Base-by-base conservation (phyloP, 768 basidiomycete genomes). In the Basidioascus undulatus region DNA sequence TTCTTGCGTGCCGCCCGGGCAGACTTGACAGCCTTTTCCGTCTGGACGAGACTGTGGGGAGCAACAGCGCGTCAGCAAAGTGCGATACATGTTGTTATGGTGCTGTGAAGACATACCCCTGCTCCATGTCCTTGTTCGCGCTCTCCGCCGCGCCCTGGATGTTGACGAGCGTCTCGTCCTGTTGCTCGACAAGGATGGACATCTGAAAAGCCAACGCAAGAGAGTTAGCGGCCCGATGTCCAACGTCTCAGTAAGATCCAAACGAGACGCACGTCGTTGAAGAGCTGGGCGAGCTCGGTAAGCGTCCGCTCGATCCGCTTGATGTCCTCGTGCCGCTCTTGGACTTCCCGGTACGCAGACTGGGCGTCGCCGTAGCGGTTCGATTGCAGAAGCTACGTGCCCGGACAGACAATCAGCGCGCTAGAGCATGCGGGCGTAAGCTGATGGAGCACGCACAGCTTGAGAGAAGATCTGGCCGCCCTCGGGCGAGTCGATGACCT, bases 1-100 rank as follows among this genome's bases (percentile, higher is more conserved):
- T 89, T 94, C 60, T 76, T 82, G 45, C 89, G 74, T 18, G 89
- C 89, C 25, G 76, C 69, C 24, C 78, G 69, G 18, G 89, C 89
- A 28, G 77, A 82, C 28, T 61, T 64, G 39, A 94, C 78, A 6
- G 87, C 89, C 53, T 78, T 79, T 35, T 77, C 71, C 1, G 83
- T 81, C 56, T 92, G 78, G 46, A 67, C 63, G 39, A 83, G 59
- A 45, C 86, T 92, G 41, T 33, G 21, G 12, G 33, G 15, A n/a
- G n/a, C 18, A 18, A 24, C 15, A 27, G n/a, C 9, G 13, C 6
- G 18, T 26, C 4, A 16, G 26, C 13, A 15, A n/a, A 25, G 26
- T 24, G 12, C 25, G 32, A 24, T 24, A 47, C 35, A 16, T 41
- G 42, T 25, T 12, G 12, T 12, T 15, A 15, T 30, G 28, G 28